Percentiles rank a stretch among this genome's conserved stretches.
Conservation (phyloP, 108 stramenopile genomes). For the Skeletonema menzelii region DNA sequence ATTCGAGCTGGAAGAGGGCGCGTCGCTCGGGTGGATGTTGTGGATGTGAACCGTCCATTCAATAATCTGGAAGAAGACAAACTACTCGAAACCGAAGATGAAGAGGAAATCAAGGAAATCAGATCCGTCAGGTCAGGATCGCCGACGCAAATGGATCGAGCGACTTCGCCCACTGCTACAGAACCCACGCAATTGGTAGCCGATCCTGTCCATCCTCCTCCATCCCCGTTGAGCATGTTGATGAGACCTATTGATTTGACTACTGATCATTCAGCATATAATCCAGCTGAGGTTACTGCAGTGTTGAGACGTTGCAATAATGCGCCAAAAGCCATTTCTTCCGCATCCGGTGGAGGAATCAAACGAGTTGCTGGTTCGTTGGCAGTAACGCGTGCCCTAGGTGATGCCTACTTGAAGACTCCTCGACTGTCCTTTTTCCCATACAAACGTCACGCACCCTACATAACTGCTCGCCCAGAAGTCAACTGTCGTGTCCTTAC, state of each 20-base stretch:
- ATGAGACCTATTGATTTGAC: constrained; percentile 83
- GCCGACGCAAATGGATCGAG: constrained; percentile 49
- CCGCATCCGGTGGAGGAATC: constrained; percentile 80
- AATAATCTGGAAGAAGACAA: constrained; percentile 31
- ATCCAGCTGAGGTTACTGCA: constrained; percentile 78
- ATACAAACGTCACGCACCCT: constrained; percentile 80
- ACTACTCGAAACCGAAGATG: constrained; percentile 33
- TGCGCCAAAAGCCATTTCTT: constrained; percentile 78
- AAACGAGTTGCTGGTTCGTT: constrained; percentile 86
- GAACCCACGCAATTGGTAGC: constrained; percentile 45
- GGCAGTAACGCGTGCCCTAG: constrained; percentile 83
- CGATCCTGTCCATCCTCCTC: constrained; percentile 58
- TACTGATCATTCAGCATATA: constrained; percentile 86
- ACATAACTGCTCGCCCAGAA: constrained; percentile 86
- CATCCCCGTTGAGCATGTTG: constrained; percentile 45
- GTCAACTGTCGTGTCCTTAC: constrained; percentile 79
- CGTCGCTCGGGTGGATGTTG: background rate
- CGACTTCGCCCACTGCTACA: constrained; percentile 45
- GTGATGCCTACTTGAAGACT: constrained; percentile 88
- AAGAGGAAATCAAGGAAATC: constrained; percentile 39
- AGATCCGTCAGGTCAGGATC: constrained; percentile 39
- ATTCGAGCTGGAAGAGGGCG: constrained; percentile 2
- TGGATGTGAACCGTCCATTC: constrained; percentile 21
- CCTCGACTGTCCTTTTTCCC: constrained; percentile 78
- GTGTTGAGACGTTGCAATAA: constrained; percentile 82